Evolutionary conservation across 1,139 yeast genomes (phyloP).

Genomic region (Candida mesenterica): DNA sequence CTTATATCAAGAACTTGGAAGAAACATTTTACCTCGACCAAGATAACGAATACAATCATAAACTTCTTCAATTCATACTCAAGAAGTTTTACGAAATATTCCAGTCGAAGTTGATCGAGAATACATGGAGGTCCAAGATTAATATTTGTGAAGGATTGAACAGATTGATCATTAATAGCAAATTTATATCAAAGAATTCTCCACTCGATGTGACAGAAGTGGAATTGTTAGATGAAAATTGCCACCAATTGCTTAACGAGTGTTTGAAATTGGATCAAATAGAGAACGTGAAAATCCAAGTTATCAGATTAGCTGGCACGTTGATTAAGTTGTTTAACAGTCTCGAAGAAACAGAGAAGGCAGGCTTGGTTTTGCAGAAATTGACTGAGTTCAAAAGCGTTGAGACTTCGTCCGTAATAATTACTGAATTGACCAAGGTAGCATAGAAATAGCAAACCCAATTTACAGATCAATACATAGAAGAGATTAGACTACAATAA

Average conservation of each 20-base stretch:
- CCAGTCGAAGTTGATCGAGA: constrained; percentile 31
- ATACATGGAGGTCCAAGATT: constrained; percentile 61
- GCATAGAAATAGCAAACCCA: no score
- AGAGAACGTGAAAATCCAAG: constrained; percentile 62
- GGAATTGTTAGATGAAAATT: constrained; percentile 18
- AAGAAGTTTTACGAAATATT: constrained; percentile 22
- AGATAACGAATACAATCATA: constrained; percentile 15
- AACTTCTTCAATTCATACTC: constrained; percentile 27
- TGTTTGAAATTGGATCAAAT: constrained; percentile 49
- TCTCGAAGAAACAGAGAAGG: constrained; percentile 30
- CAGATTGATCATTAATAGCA: constrained; percentile 7
- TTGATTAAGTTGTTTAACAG: constrained; percentile 18
- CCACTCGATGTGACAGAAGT: constrained; percentile 10
- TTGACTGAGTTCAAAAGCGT: constrained; percentile 3
- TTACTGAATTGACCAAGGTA: constrained; percentile 24
- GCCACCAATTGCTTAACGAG: constrained; percentile 23
- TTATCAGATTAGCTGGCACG: constrained; percentile 30
- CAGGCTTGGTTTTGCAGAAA: constrained; percentile 4
- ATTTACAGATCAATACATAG: no score
- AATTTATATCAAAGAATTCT: neutral
- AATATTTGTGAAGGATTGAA: constrained; percentile 38
- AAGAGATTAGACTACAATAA: no score
- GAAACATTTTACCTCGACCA: constrained; percentile 26
- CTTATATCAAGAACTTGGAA: constrained; percentile 31
- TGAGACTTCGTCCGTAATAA: constrained; percentile 33